Evolutionary conservation across 2,329 filamentous ascomycete species (phyloP).

Genomic region (Claviceps arundinis): DNA sequence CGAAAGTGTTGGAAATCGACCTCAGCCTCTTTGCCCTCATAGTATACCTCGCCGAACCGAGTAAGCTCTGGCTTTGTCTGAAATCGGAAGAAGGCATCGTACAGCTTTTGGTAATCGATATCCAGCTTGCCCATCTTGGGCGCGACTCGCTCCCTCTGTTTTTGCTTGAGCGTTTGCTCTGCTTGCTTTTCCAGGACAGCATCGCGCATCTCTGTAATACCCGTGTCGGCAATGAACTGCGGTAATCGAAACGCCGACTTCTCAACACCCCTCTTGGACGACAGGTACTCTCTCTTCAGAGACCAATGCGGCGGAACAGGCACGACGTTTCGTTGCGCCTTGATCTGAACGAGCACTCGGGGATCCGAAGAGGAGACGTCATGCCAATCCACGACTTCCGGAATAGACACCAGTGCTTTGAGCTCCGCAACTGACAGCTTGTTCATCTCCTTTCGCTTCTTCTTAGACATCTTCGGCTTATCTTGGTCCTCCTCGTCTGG

Average conservation of each 20-base stretch:
- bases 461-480: conserved; percentile 72
- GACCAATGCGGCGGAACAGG: conserved; percentile 93
- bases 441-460: conserved; percentile 82
- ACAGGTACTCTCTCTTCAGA: conserved; percentile 90
- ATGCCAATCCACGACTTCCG: conserved; percentile 95
- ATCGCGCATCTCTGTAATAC: conserved; percentile 95
- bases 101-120: conserved; percentile 96
- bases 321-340: conserved; percentile 87
- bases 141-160: conserved; percentile 84
- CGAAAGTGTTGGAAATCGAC: conserved; percentile 84
- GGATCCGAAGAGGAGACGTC: conserved; percentile 88
- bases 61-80: conserved; percentile 93
- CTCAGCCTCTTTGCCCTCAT: conserved; percentile 96
- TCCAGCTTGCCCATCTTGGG: conserved; percentile 96
- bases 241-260: conserved; percentile 87
- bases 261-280: conserved; percentile 91
- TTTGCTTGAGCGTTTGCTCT: conserved; percentile 82
- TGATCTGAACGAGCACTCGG: conserved; percentile 81
- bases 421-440: conserved; percentile 91
- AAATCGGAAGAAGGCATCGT: conserved; percentile 96
- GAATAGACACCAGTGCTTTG: conserved; percentile 80
- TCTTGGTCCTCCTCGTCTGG: conserved; percentile 65
- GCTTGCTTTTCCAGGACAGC: conserved; percentile 93
- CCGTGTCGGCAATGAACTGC: conserved; percentile 94
- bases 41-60: conserved; percentile 96